phyloP scores from a whole-genome alignment of 148 eudicot species.

The Camellia lanceoleosa region DNA sequence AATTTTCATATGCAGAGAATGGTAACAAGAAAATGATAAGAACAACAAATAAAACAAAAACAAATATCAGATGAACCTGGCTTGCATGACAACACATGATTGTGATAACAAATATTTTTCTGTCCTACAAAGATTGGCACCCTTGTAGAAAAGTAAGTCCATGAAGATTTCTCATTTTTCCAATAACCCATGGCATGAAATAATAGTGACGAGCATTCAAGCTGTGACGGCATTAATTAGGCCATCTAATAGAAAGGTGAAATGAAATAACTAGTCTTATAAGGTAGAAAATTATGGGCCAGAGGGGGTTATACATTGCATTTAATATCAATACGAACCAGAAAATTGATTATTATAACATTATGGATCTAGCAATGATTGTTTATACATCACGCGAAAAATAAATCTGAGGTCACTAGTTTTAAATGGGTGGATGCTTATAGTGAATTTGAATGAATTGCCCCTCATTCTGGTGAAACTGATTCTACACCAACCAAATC shows the following conservation, averaged over 20 bases:
- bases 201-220: neutral
- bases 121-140: neutral
- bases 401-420: neutral
- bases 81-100: neutral
- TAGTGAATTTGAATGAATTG: neutral
- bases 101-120: neutral
- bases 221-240: neutral
- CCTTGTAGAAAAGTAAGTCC: neutral
- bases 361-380: neutral
- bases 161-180: neutral
- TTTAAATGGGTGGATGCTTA: no score
- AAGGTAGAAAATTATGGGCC: neutral
- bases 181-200: neutral
- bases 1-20: neutral
- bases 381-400: neutral
- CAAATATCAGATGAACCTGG: neutral
- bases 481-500: no score
- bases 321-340: neutral
- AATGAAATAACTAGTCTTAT: neutral
- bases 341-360: slow-evolving; percentile 1
- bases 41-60: neutral
- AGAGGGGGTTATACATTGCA: neutral
- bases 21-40: neutral
- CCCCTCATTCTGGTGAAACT: no score
- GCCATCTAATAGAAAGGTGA: neutral